These are phyloP conservation scores for Saccharomycopsis sp. DNA, from an alignment of 805 yeast genomes.

Conservation along the genomic window DNA sequence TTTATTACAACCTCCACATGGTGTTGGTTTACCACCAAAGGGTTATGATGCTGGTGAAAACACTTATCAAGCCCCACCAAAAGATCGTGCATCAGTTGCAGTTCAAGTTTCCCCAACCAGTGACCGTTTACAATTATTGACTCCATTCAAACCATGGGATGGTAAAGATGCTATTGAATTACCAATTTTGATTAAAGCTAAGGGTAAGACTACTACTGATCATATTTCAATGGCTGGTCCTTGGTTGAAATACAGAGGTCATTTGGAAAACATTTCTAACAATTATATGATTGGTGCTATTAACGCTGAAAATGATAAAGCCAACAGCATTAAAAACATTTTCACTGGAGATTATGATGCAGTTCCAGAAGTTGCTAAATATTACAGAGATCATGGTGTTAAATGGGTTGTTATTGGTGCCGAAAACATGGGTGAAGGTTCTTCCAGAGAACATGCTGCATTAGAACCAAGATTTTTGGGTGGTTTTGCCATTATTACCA, in stretches of 20 bases:
- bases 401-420: slow-evolving; percentile 98
- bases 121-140: slow-evolving; percentile 91
- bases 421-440: slow-evolving; percentile 99
- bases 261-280: slow-evolving; percentile 95
- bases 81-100: slow-evolving; percentile 64
- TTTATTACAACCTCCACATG: slow-evolving; percentile 79
- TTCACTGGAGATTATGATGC: slow-evolving; percentile 88
- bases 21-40: slow-evolving; percentile 80
- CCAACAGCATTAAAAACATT: slow-evolving; percentile 82
- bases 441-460: slow-evolving; percentile 99
- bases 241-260: slow-evolving; percentile 99
- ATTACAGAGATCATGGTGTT: slow-evolving; percentile 88
- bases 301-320: slow-evolving; percentile 93
- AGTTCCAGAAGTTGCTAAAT: slow-evolving; percentile 95
- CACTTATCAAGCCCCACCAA: slow-evolving; percentile 97
- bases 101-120: slow-evolving; percentile 83
- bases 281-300: slow-evolving; percentile 99
- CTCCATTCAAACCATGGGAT: slow-evolving; percentile 94
- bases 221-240: slow-evolving; percentile 99
- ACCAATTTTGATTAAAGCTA: slow-evolving; percentile 93
- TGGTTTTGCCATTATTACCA: slow-evolving; percentile 95
- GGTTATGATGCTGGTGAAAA: slow-evolving; percentile 93
- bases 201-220: slow-evolving; percentile 98
- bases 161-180: slow-evolving; percentile 85
- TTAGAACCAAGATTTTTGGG: slow-evolving; percentile 98